phyloP scores from a whole-genome alignment of 805 yeast species.

The Cyberlindnera meyerae region DNA sequence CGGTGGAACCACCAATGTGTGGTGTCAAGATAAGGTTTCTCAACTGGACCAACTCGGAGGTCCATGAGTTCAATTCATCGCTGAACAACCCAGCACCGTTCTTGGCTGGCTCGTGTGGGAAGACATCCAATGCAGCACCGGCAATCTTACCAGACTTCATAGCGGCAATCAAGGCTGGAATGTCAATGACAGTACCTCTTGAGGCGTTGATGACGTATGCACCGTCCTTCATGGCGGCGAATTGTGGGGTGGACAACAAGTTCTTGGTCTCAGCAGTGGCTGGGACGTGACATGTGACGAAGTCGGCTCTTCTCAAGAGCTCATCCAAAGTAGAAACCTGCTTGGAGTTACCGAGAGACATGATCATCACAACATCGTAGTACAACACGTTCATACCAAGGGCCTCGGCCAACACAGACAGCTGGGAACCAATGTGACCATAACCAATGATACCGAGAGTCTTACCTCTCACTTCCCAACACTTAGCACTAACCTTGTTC shows the following conservation, averaged over 20 bases:
- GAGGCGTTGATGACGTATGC: slow-evolving; percentile 92
- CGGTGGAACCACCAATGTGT: slow-evolving; percentile 98
- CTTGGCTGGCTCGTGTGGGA: slow-evolving; percentile 95
- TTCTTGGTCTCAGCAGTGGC: slow-evolving; percentile 89
- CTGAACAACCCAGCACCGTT: slow-evolving; percentile 81
- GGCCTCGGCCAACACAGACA: slow-evolving; percentile 94
- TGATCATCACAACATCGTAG: slow-evolving; percentile 87
- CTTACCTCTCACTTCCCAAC: slow-evolving; percentile 99
- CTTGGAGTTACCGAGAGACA: slow-evolving; percentile 95
- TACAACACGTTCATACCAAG: slow-evolving; percentile 96
- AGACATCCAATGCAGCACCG: slow-evolving; percentile 96
- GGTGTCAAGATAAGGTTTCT: slow-evolving; percentile 92
- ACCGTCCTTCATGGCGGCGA: slow-evolving; percentile 95
- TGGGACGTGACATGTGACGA: slow-evolving; percentile 91
- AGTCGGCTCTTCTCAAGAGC: slow-evolving; percentile 75
- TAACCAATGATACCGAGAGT: slow-evolving; percentile 96
- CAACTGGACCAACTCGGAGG: slow-evolving; percentile 72
- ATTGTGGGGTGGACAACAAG: slow-evolving; percentile 83
- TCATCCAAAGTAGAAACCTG: slow-evolving; percentile 86
- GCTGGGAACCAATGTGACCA: slow-evolving; percentile 97
- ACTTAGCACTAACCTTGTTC: slow-evolving; percentile 91
- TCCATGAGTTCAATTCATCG: slow-evolving; percentile 74
- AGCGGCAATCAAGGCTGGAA: slow-evolving; percentile 88
- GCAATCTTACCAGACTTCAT: slow-evolving; percentile 91
- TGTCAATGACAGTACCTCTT: slow-evolving; percentile 96